phyloP scores from a whole-genome alignment of 2,329 filamentous ascomycete genomes.

The Pleurostoma richardsiae region DNA sequence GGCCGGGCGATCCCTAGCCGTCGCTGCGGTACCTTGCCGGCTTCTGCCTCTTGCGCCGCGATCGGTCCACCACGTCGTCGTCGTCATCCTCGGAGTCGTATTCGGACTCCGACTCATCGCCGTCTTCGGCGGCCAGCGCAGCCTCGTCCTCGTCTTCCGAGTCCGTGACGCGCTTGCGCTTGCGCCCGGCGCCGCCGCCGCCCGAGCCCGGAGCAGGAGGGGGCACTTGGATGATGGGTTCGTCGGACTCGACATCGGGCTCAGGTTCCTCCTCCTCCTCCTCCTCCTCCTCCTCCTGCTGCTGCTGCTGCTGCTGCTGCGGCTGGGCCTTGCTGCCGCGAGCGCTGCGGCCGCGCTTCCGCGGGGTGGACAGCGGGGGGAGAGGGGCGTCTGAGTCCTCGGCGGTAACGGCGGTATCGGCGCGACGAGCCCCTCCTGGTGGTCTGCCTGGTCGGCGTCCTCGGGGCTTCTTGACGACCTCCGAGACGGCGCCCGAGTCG shows the following conservation, averaged over 20 bases:
- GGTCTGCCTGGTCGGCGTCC: neutral
- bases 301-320: neutral
- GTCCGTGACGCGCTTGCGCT: neutral
- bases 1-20: neutral
- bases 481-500: slow-evolving; percentile 1
- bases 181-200: neutral
- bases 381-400: slow-evolving; percentile 3
- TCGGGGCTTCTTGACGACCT: neutral
- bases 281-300: neutral
- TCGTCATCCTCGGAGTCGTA: neutral
- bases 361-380: neutral
- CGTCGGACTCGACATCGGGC: neutral
- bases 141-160: neutral
- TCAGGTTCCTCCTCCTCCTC: neutral
- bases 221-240: neutral
- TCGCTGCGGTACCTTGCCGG: slow-evolving; percentile 10
- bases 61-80: slow-evolving; percentile 6
- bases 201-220: neutral
- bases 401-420: neutral
- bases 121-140: too few species aligned
- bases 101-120: too few species aligned
- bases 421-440: neutral
- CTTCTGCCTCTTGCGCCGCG: slow-evolving; percentile 9
- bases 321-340: neutral
- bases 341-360: neutral